Evolutionary conservation across 305 asterid genomes (phyloP).

Genomic region (Solanum aculeatissimum): DNA sequence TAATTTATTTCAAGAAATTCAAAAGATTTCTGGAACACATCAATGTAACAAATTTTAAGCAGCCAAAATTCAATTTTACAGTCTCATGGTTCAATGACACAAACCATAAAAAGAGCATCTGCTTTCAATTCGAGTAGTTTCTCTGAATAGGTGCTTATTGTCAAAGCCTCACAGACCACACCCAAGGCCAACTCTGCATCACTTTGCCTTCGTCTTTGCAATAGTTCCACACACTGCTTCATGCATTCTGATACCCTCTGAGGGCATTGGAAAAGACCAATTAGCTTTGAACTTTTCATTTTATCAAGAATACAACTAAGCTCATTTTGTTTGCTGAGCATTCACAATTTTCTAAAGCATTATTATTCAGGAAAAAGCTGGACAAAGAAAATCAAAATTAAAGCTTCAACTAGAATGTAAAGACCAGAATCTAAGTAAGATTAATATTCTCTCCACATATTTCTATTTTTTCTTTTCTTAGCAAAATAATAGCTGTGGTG

Average conservation of each 20-base stretch:
- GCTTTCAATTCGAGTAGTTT: conserved; percentile 73
- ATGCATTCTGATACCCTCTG: conserved; percentile 71
- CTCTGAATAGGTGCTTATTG: conserved; percentile 62
- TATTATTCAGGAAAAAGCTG: not conserved
- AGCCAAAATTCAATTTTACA: not conserved
- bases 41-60: not conserved
- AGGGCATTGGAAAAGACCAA: conserved; percentile 13
- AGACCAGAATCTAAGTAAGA: not conserved
- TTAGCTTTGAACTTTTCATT: not conserved
- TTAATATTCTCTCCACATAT: not conserved
- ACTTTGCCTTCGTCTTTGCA: conserved; percentile 39
- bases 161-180: conserved; percentile 62
- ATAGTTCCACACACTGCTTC: conserved; percentile 48
- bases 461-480: not conserved
- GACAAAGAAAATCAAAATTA: not conserved
- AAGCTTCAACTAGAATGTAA: not conserved
- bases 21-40: not conserved
- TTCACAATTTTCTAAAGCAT: not conserved
- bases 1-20: not conserved
- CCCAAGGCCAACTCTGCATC: conserved; percentile 55
- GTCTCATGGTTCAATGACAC: conserved; percentile 10
- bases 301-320: not conserved
- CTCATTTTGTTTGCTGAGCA: not conserved
- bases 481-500: not conserved
- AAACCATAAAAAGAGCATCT: conserved; percentile 80